A percentile compares a stretch with the other conserved stretches of the same genome.
phyloP scores from a whole-genome alignment of 1,139 yeast genomes.

The Suhomyces chickasaworum region DNA sequence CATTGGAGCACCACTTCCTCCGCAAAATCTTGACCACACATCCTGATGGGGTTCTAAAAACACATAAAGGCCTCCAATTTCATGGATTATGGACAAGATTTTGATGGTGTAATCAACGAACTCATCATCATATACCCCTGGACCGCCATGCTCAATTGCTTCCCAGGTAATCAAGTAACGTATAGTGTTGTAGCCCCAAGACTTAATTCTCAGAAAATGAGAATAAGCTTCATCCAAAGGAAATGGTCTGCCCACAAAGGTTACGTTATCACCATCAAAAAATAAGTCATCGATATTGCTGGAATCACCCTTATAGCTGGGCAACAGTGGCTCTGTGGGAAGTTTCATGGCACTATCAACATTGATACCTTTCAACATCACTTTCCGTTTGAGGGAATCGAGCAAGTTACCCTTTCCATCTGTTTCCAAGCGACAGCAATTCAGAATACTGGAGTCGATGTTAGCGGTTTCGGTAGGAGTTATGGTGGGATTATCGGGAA shows the following conservation, averaged over 20 bases:
- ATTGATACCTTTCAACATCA: constrained; percentile 79
- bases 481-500: constrained; percentile 25
- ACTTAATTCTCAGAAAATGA: constrained; percentile 70
- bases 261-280: constrained; percentile 68
- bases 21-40: constrained; percentile 86
- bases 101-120: constrained; percentile 71
- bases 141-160: constrained; percentile 87
- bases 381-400: constrained; percentile 59
- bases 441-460: constrained; percentile 20
- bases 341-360: constrained; percentile 75
- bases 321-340: constrained; percentile 60
- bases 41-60: constrained; percentile 92
- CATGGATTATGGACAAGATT: constrained; percentile 57
- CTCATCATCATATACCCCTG: constrained; percentile 78
- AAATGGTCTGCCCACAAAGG: constrained; percentile 83
- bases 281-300: constrained; percentile 50
- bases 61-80: constrained; percentile 75
- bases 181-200: constrained; percentile 81
- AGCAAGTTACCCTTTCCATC: constrained; percentile 57
- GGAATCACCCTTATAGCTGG: constrained; percentile 52
- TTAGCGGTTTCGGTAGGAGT: constrained; percentile 13
- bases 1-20: constrained; percentile 96
- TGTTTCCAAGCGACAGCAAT: constrained; percentile 36
- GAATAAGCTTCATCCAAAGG: constrained; percentile 68
- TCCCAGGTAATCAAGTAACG: constrained; percentile 89